These are phyloP conservation scores for Glycine latifolia DNA, from an alignment of 306 rosid species.

Conservation along the genomic window DNA sequence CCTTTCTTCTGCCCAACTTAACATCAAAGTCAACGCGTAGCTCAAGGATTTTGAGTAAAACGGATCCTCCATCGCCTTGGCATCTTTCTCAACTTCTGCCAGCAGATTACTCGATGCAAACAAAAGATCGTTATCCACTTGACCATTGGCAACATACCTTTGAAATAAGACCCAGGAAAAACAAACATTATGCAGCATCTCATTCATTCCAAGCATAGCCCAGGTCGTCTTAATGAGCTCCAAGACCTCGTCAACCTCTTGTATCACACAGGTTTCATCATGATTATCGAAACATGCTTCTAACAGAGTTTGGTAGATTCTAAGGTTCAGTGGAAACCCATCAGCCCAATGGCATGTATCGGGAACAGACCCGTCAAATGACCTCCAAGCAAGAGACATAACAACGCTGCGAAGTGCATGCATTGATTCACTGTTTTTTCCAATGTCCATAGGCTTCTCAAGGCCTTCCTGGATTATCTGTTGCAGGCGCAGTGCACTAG, in stretches of 20 bases:
- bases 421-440: conserved; percentile 64
- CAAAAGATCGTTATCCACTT: conserved; percentile 70
- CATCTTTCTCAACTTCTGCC: conserved; percentile 71
- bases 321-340: conserved; percentile 80
- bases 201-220: conserved; percentile 74
- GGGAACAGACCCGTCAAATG: conserved; percentile 59
- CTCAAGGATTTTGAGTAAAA: conserved; percentile 53
- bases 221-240: conserved; percentile 86
- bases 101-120: conserved; percentile 75
- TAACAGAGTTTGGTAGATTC: conserved; percentile 75
- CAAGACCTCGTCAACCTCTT: conserved; percentile 84
- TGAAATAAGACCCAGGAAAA: conserved; percentile 75
- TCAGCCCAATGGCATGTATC: conserved; percentile 87
- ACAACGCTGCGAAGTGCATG: conserved; percentile 59
- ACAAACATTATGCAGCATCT: conserved; percentile 78
- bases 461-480: conserved; percentile 56
- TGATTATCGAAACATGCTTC: conserved; percentile 81
- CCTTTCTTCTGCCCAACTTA: conserved; percentile 77
- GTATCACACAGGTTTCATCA: conserved; percentile 67
- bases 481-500: conserved; percentile 56
- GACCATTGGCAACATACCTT: conserved; percentile 68
- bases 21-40: conserved; percentile 56
- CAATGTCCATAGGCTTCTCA: conserved; percentile 67
- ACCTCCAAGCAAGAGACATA: conserved; percentile 75
- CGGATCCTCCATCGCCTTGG: conserved; percentile 55